Evolutionary conservation across 768 basidiomycete genomes (phyloP).

Genomic region (Rickenella mellea): DNA sequence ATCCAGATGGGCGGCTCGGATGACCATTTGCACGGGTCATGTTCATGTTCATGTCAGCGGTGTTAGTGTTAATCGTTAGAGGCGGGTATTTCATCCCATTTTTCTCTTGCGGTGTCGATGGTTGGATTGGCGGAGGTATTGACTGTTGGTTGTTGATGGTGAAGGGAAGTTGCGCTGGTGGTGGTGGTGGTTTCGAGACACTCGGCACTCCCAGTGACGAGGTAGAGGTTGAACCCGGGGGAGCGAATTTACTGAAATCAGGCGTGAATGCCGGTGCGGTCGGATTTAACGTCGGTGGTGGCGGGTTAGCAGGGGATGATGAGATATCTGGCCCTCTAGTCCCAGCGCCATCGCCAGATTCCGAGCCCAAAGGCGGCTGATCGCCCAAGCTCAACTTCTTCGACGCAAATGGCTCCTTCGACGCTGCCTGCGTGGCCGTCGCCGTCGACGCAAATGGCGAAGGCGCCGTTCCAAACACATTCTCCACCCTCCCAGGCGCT

Average conservation of each 20-base stretch:
- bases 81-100: background rate
- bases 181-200: slow-evolving; percentile 7
- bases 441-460: too few species aligned
- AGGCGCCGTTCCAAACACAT: too few species aligned
- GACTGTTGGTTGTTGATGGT: background rate
- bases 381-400: too few species aligned
- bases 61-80: background rate
- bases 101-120: background rate
- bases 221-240: slow-evolving; percentile 1
- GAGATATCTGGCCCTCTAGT: background rate
- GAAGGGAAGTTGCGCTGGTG: slow-evolving; percentile 3
- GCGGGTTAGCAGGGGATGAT: background rate
- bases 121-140: background rate
- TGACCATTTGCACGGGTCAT: too few species aligned
- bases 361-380: background rate
- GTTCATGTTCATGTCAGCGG: too few species aligned
- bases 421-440: too few species aligned
- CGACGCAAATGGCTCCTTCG: too few species aligned
- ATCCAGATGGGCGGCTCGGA: too few species aligned
- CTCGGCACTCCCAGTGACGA: background rate
- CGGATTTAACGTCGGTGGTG: slow-evolving; percentile 6
- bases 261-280: slow-evolving; percentile 6
- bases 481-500: too few species aligned
- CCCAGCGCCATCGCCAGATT: background rate
- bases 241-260: slow-evolving; percentile 2